Evolutionary conservation across 148 eudicot genomes (phyloP).

Genomic region (Chenopodium formosanum): DNA sequence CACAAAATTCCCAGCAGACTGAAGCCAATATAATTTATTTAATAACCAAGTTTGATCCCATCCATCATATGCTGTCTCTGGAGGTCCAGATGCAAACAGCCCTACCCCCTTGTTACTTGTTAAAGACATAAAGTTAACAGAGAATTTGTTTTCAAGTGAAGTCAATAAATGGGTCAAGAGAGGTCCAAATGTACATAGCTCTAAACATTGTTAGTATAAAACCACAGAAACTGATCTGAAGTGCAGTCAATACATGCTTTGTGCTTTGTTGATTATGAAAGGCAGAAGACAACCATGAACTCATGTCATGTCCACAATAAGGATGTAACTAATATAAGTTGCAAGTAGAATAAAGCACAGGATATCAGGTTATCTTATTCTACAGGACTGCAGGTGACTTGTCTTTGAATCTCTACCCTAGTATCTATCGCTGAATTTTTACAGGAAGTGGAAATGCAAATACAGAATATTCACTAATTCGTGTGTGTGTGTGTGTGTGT

Average conservation of each 20-base stretch:
- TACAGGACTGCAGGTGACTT: neutral
- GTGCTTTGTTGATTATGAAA: neutral
- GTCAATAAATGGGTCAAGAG: neutral
- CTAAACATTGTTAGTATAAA: neutral
- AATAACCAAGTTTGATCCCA: neutral
- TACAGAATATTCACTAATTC: neutral
- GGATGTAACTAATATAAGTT: neutral
- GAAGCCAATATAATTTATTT: neutral
- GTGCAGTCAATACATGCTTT: neutral
- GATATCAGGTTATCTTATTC: neutral
- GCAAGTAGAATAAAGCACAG: neutral
- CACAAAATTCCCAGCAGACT: neutral
- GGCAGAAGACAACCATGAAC: neutral
- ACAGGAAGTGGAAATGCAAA: neutral
- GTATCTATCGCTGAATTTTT: neutral
- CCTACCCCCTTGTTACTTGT: neutral
- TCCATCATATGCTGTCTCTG: neutral
- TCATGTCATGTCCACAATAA: neutral
- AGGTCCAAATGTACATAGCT: neutral
- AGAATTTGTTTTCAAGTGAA: neutral
- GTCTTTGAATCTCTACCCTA: neutral
- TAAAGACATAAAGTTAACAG: neutral
- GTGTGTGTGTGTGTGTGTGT: too few species aligned
- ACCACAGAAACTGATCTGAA: neutral
- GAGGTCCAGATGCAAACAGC: neutral